Evolutionary conservation across 352 stramenopile species (phyloP), one percentile per base, ranked within the genome.

Genomic region (Globisporangium solare): DNA sequence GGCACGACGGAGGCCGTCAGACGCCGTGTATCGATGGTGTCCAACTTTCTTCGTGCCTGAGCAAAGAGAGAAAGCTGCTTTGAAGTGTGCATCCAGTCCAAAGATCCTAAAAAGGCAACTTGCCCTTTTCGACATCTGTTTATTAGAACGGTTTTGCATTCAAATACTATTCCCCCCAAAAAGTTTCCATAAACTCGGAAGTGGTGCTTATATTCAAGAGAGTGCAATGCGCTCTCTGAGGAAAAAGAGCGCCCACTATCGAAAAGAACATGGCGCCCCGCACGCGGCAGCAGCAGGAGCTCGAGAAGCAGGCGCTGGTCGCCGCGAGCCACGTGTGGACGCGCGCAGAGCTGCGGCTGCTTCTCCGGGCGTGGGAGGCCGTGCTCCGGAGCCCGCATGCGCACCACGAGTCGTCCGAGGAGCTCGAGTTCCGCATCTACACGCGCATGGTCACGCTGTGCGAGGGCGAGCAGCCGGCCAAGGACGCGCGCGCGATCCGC

Each of bases 341-440:
- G 14, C 54, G 54, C 20, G 54, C 43, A 17, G 54, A 60, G 17
- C 41, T 53, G 18, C 20, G 53, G 14, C 39, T 51, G 45, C 54
- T 60, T 31, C 54, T 60, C 6, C 43, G 17, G 7, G 54, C 54
- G 13, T 60, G 54, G 54, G 21, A 47, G 45, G 54, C 46, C 20
- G 51, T 46, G 51, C 54, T 60, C 32, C 37, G 51, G 10, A 21
- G 32, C 20, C 46, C 45, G 6, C 15, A 40, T 14, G 18, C 15
- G 18, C 43, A 24, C 6, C 31, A 20, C 14, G 54, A 60, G 35
- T 18, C 54, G 6, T 43, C 51, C 20, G 54, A 35, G 20, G 54
- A 53, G 18, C 51, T 60, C 17, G 54, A 60, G 20, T 37, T 17
- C 43, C 47, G 47, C 18, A 35, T 60, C 13, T 60, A 53, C 32